These are phyloP conservation scores for Abrus pulchellus DNA, from an alignment of 306 rosid genomes.

Conservation along the genomic window DNA sequence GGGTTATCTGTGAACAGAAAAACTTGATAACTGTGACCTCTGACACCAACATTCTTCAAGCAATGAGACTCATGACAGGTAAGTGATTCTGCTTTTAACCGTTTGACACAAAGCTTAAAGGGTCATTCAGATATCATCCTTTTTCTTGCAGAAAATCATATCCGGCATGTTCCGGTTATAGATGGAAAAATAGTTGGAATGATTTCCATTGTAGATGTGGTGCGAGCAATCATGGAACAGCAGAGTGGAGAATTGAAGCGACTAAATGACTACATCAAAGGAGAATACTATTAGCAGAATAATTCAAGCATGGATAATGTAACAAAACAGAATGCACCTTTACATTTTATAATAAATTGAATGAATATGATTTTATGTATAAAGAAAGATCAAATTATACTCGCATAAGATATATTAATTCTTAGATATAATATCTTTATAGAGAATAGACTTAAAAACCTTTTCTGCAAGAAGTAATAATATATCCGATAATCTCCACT, in stretches of 20 bases:
- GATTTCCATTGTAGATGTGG: constrained; percentile 92
- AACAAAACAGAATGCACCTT: constrained; percentile 9
- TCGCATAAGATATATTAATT: too few species aligned
- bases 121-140: neutral
- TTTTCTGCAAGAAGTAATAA: too few species aligned
- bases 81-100: constrained; percentile 9
- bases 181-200: constrained; percentile 89
- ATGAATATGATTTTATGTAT: neutral
- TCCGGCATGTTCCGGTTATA: constrained; percentile 86
- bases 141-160: constrained; percentile 62
- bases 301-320: constrained; percentile 25
- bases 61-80: constrained; percentile 95
- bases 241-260: constrained; percentile 81
- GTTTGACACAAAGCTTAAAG: neutral
- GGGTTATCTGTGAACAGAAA: constrained; percentile 57
- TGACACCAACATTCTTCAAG: constrained; percentile 79
- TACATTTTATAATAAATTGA: constrained; percentile 5
- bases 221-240: constrained; percentile 80
- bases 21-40: constrained; percentile 78
- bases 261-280: constrained; percentile 75
- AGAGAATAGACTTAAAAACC: too few species aligned
- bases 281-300: constrained; percentile 66
- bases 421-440: too few species aligned
- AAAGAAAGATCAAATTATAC: too few species aligned
- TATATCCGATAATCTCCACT: neutral